Percentiles rank a stretch among this genome's conserved stretches.
These are phyloP conservation scores for Hondaea fermentalgiana DNA, from an alignment of 108 stramenopile species.

Conservation along the genomic window DNA sequence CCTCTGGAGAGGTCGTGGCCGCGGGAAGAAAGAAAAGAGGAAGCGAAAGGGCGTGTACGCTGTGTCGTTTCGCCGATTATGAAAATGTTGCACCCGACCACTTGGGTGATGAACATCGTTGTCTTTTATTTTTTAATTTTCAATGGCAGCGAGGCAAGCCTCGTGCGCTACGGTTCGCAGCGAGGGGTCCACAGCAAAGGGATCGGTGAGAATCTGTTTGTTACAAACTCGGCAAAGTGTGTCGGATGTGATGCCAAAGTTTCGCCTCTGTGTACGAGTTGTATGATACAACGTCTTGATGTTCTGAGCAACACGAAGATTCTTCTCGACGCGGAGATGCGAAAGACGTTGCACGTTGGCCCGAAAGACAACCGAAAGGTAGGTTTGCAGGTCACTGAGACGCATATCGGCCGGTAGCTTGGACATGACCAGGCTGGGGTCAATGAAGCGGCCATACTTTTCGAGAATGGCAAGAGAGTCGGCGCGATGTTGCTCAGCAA, in stretches of 20 bases:
- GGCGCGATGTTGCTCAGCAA: background rate
- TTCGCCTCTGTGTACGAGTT: background rate
- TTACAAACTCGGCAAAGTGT: background rate
- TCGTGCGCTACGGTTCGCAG: background rate
- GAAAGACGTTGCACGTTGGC: background rate
- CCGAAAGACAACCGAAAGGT: background rate
- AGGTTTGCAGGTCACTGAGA: background rate
- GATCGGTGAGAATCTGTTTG: background rate
- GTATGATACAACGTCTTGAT: background rate
- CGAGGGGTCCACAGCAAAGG: background rate
- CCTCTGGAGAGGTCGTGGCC: too few species aligned
- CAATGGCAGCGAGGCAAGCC: background rate
- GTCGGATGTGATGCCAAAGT: background rate
- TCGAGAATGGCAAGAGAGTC: background rate
- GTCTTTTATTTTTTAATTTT: background rate
- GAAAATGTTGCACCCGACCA: too few species aligned
- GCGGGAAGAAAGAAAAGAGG: too few species aligned
- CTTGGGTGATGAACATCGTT: too few species aligned
- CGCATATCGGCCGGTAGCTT: constrained; percentile 4
- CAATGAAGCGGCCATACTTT: background rate
- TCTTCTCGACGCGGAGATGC: background rate
- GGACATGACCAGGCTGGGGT: background rate
- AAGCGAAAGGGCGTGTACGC: too few species aligned
- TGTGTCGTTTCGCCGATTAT: too few species aligned
- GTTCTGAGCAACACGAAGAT: background rate